Evolutionary conservation across 2,329 filamentous ascomycete species (phyloP).

Genomic region (Monosporascus cannonballus): DNA sequence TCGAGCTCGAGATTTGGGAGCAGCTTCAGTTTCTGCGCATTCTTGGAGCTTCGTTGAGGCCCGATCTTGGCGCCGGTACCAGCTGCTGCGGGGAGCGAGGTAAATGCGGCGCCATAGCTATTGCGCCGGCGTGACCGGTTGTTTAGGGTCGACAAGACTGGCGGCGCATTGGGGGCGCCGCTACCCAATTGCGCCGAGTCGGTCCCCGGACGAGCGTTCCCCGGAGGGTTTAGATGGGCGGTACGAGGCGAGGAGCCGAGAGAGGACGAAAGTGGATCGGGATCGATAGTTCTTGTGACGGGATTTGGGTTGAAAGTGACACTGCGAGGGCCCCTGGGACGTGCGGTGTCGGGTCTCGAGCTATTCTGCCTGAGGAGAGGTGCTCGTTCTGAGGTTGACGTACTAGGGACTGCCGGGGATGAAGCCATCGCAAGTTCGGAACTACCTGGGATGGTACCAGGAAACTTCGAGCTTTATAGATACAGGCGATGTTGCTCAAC

Average conservation of each 20-base stretch:
- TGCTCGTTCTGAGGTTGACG: constrained; percentile 21
- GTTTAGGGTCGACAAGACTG: constrained; percentile 75
- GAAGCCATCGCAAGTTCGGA: constrained; percentile 15
- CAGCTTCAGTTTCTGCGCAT: constrained; percentile 95
- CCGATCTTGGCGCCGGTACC: constrained; percentile 64
- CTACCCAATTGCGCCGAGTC: constrained; percentile 21
- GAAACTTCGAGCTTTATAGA: background rate
- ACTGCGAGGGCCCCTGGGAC: constrained; percentile 48
- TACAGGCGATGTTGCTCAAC: background rate
- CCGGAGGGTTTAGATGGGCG: constrained; percentile 25
- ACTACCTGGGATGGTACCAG: background rate
- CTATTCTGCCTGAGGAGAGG: constrained; percentile 25
- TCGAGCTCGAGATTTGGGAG: constrained; percentile 82
- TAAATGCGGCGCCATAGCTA: constrained; percentile 62
- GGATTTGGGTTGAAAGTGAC: constrained; percentile 75
- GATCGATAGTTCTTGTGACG: constrained; percentile 55
- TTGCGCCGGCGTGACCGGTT: constrained; percentile 82
- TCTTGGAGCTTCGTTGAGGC: constrained; percentile 91
- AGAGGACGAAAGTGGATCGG: constrained; percentile 29
- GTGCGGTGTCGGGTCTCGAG: constrained; percentile 23
- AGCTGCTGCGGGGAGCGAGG: constrained; percentile 31
- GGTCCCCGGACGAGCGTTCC: constrained; percentile 23
- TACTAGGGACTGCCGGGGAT: constrained; percentile 14
- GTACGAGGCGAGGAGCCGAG: constrained; percentile 18
- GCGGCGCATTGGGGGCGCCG: constrained; percentile 33